A percentile compares a stretch with the other conserved stretches of the same genome.
Conservation (phyloP, 805 yeast species). For the Candida khao-thaluensis region DNA sequence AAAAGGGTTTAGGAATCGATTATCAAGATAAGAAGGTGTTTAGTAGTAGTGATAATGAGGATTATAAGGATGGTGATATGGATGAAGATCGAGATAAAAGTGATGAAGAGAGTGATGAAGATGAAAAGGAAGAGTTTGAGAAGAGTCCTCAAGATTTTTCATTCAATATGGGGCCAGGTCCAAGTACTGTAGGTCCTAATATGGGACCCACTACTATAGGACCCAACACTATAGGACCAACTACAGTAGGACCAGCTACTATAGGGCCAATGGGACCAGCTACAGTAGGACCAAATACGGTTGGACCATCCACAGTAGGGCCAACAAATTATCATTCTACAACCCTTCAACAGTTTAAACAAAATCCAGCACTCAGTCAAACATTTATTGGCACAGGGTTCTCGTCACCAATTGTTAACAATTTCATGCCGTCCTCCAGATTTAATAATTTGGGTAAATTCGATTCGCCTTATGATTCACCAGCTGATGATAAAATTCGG, state of each 20-base stretch:
- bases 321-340: neutral
- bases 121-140: slow-evolving; percentile 26
- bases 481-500: slow-evolving; percentile 13
- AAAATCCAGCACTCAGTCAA: neutral
- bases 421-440: slow-evolving; percentile 7
- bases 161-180: neutral
- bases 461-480: slow-evolving; percentile 20
- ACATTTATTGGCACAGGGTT: slow-evolving; percentile 12
- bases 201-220: slow-evolving; percentile 9
- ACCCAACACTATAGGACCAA: slow-evolving; percentile 1
- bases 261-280: slow-evolving; percentile 12
- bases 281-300: neutral
- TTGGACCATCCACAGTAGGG: neutral
- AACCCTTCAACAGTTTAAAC: neutral
- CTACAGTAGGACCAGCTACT: neutral
- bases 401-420: slow-evolving; percentile 18
- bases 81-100: slow-evolving; percentile 10
- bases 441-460: slow-evolving; percentile 14
- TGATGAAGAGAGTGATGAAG: slow-evolving; percentile 36
- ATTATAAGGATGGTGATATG: slow-evolving; percentile 6
- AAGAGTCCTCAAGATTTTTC: slow-evolving; percentile 21
- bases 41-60: slow-evolving; percentile 14
- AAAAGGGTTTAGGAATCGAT: slow-evolving; percentile 15
- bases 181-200: slow-evolving; percentile 8
- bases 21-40: slow-evolving; percentile 13